phyloP scores from a whole-genome alignment of 108 stramenopile genomes.

The Pelagomonas calceolata region DNA sequence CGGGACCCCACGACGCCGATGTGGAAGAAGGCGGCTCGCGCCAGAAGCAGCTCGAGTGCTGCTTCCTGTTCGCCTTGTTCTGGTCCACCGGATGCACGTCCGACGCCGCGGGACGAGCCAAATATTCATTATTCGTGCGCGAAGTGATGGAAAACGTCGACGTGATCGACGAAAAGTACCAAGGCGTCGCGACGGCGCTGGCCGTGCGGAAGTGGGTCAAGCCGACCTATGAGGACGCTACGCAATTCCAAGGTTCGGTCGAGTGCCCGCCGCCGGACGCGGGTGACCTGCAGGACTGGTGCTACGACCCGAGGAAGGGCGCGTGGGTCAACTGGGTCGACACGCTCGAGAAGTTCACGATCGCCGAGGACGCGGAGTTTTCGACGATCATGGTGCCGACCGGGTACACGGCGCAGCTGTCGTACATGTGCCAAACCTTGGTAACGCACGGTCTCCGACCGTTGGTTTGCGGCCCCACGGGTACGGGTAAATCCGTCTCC shows the following conservation, averaged over 20 bases:
- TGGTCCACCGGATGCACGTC: slow-evolving; percentile 41
- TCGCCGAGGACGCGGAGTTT: slow-evolving; percentile 29
- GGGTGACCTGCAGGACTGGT: slow-evolving; percentile 18
- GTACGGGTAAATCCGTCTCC: slow-evolving; percentile 38
- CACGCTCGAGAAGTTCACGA: slow-evolving; percentile 26
- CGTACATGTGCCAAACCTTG: slow-evolving; percentile 32
- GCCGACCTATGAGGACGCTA: slow-evolving; percentile 20
- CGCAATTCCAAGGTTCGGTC: neutral
- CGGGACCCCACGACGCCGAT: neutral
- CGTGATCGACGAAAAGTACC: slow-evolving; percentile 10
- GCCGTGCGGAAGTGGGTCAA: slow-evolving; percentile 27
- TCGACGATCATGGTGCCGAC: slow-evolving; percentile 40
- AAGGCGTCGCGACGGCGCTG: slow-evolving; percentile 6
- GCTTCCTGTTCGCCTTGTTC: slow-evolving; percentile 38
- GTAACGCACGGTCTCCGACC: slow-evolving; percentile 22
- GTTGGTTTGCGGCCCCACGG: slow-evolving; percentile 52
- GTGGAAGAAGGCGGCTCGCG: neutral
- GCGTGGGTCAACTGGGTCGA: slow-evolving; percentile 36
- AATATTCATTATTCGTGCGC: slow-evolving; percentile 18
- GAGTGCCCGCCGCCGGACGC: neutral
- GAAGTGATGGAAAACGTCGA: neutral
- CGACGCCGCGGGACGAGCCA: slow-evolving; percentile 18
- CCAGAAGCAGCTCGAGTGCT: slow-evolving; percentile 32
- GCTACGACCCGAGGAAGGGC: slow-evolving; percentile 22
- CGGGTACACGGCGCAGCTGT: slow-evolving; percentile 41